Evolutionary conservation across 2,329 filamentous ascomycete species (phyloP).

Genomic region (Talaromyces sp.): DNA sequence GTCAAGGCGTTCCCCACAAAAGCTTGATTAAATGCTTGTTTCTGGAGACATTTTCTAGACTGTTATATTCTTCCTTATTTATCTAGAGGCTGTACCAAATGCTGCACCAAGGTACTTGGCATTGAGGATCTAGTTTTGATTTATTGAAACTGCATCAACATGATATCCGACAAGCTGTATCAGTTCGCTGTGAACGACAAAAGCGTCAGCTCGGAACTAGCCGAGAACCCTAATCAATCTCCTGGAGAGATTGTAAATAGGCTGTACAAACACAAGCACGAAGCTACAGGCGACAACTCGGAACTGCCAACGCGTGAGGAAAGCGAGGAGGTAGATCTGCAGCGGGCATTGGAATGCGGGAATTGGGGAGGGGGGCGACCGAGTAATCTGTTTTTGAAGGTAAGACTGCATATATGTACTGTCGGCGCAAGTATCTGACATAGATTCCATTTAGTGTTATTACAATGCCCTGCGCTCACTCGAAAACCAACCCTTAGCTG

Average conservation of each 20-base stretch:
- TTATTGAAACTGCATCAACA: not conserved
- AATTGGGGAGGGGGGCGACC: conserved; percentile 65
- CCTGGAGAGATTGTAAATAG: conserved; percentile 57
- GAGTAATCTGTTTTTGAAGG: conserved; percentile 65
- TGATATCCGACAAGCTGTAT: conserved; percentile 35
- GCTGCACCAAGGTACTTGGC: not conserved
- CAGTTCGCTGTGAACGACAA: conserved; percentile 53
- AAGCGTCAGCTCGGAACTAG: conserved; percentile 60
- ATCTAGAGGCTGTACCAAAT: not conserved
- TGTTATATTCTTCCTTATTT: not conserved
- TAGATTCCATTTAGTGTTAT: conserved; percentile 52
- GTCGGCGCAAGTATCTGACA: not conserved
- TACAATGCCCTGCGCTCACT: conserved; percentile 58
- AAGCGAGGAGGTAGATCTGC: conserved; percentile 46
- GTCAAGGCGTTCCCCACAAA: conserved; percentile 19
- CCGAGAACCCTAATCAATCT: conserved; percentile 52
- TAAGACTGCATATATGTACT: conserved; percentile 28
- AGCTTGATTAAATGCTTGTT: conserved; percentile 17
- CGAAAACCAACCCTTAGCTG: conserved; percentile 42
- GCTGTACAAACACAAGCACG: conserved; percentile 48
- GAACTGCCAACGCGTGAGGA: conserved; percentile 25
- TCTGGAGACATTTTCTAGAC: not conserved
- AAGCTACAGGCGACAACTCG: conserved; percentile 28
- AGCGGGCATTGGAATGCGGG: conserved; percentile 60
- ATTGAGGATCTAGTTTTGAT: not conserved